Percentiles rank a stretch among this genome's conserved stretches.
These are phyloP conservation scores for Malus domestica DNA, from an alignment of 306 rosid genomes.

Conservation along the genomic window DNA sequence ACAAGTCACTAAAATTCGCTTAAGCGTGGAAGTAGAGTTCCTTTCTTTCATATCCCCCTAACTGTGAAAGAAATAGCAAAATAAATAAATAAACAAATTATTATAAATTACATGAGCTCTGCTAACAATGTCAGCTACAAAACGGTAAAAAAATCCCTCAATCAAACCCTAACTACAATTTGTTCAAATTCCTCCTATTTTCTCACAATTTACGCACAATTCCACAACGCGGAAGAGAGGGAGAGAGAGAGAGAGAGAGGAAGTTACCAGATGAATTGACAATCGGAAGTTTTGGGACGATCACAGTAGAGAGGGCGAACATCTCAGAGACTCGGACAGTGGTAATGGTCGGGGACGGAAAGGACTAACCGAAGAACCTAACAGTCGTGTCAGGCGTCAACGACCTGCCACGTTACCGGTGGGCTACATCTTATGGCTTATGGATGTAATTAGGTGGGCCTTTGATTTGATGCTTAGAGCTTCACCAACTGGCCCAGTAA, in stretches of 20 bases:
- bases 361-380: not conserved
- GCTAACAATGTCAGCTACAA: not conserved
- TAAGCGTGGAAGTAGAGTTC: conserved; percentile 53
- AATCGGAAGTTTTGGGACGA: not conserved
- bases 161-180: not conserved
- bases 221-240: not conserved
- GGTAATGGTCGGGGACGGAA: not conserved
- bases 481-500: not conserved
- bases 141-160: not conserved
- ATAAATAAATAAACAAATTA: not conserved
- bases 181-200: not conserved
- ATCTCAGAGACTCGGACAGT: not conserved
- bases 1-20: conserved; percentile 70
- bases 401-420: not conserved
- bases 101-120: not conserved
- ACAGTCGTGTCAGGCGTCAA: not conserved
- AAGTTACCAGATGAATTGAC: not conserved
- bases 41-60: conserved; percentile 68
- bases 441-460: not conserved
- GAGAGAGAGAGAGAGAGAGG: not conserved
- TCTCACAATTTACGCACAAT: not conserved
- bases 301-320: not conserved
- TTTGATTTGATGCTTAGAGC: not conserved
- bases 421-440: not conserved
- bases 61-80: conserved; percentile 7